Percentiles rank a stretch among this genome's conserved stretches.
These are phyloP conservation scores for Irpex rosettiformis DNA, from an alignment of 1,284 basidiomycete species.

Conservation along the genomic window DNA sequence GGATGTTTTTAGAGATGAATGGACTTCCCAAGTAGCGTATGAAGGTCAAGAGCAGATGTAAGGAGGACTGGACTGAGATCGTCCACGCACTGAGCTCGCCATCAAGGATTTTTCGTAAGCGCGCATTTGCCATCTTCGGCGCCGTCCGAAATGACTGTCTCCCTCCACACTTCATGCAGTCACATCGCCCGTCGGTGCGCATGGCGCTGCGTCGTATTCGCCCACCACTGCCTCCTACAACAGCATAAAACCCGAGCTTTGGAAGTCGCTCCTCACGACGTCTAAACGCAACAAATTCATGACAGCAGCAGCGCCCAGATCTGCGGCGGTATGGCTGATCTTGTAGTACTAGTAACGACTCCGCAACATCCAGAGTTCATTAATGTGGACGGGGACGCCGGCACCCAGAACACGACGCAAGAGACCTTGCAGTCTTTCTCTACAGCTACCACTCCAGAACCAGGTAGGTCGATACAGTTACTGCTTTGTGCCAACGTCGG, in stretches of 20 bases:
- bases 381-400: not conserved
- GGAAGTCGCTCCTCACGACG: no score
- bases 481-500: not conserved
- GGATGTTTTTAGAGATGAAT: not conserved
- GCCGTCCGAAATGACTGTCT: not conserved
- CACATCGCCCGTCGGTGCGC: not conserved
- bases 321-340: not conserved
- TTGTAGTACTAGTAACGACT: not conserved
- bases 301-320: not conserved
- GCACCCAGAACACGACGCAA: not conserved
- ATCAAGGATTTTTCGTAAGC: conserved; percentile 16
- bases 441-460: not conserved
- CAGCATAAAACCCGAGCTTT: no score
- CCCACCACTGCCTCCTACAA: no score
- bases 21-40: not conserved
- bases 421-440: not conserved
- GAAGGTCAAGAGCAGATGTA: conserved; percentile 4
- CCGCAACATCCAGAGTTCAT: not conserved
- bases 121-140: conserved; percentile 4
- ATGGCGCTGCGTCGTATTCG: not conserved
- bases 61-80: not conserved
- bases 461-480: not conserved
- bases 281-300: not conserved
- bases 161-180: not conserved
- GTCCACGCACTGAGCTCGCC: conserved; percentile 7